Percentiles rank a stretch among this genome's conserved stretches.
phyloP scores from a whole-genome alignment of 2,329 filamentous ascomycete genomes.

The Neonectria ditissima region DNA sequence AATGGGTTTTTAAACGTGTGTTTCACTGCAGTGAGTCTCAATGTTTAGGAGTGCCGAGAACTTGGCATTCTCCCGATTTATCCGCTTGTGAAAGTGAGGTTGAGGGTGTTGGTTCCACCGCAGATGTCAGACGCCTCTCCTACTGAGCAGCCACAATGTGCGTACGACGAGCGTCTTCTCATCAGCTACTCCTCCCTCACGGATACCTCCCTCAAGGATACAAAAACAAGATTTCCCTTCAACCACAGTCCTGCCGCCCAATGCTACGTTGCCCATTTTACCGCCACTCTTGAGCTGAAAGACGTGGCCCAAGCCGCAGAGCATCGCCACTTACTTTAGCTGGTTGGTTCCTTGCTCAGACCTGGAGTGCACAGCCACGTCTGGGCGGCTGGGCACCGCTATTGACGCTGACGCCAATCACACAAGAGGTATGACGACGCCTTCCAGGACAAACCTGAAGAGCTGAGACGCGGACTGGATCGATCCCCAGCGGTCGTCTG shows the following conservation, averaged over 20 bases:
- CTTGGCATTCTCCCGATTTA: conserved; percentile 22
- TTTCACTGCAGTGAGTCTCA: not conserved
- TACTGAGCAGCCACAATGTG: not conserved
- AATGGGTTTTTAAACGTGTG: not conserved
- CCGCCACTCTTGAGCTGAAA: conserved; percentile 10
- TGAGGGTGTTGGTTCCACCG: not conserved
- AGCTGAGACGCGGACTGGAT: conserved; percentile 6
- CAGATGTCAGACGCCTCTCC: not conserved
- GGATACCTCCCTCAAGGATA: too few species aligned
- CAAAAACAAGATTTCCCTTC: not conserved
- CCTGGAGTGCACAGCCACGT: conserved; percentile 27
- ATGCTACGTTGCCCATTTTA: not conserved
- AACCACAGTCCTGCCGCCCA: not conserved
- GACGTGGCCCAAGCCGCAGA: not conserved
- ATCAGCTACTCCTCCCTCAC: too few species aligned
- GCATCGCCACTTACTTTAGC: conserved; percentile 16
- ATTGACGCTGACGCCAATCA: conserved; percentile 14
- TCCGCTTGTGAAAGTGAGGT: conserved; percentile 5
- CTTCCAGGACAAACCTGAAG: not conserved
- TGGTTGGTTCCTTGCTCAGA: not conserved
- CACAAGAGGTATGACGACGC: conserved; percentile 24
- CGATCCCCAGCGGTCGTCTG: conserved; percentile 9
- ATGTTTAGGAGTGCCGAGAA: not conserved
- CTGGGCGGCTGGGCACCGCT: conserved; percentile 5
- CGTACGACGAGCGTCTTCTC: not conserved